Conservation (phyloP, 78 protist genomes). For the Tieghemostelium lacteum region DNA sequence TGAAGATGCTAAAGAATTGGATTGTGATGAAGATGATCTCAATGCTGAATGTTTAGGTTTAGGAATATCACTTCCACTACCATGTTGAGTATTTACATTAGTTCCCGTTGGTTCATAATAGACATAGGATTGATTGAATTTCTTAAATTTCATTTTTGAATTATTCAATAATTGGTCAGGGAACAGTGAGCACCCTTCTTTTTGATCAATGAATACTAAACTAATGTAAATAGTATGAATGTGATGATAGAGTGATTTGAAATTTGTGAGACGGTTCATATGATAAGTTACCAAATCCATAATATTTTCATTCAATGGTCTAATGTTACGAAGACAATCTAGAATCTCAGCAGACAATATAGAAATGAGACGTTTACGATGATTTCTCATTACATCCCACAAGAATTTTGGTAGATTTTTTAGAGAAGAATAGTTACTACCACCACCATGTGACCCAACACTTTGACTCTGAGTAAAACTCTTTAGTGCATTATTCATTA, state of each 20-base stretch:
- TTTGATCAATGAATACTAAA: conserved; percentile 35
- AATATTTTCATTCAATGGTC: conserved; percentile 49
- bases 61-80: not conserved
- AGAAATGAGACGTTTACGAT: conserved; percentile 18
- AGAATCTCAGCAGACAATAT: conserved; percentile 46
- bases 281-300: conserved; percentile 53
- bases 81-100: not conserved
- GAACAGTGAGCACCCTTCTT: conserved; percentile 26
- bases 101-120: not conserved
- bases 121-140: conserved; percentile 15
- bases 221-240: conserved; percentile 25
- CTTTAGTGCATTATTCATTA: not conserved
- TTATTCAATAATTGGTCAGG: conserved; percentile 11
- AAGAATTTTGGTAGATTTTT: conserved; percentile 33
- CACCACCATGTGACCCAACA: not conserved
- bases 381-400: conserved; percentile 13
- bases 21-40: not conserved
- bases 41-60: too few relatives aligned
- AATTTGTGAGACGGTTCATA: conserved; percentile 28
- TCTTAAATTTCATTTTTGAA: conserved; percentile 37
- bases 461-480: not conserved
- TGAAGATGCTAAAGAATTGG: not conserved
- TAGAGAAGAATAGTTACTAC: not conserved
- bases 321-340: conserved; percentile 37
- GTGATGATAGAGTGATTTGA: conserved; percentile 39